phyloP scores from a whole-genome alignment of 352 stramenopile species.

The Pythium coloratum region DNA sequence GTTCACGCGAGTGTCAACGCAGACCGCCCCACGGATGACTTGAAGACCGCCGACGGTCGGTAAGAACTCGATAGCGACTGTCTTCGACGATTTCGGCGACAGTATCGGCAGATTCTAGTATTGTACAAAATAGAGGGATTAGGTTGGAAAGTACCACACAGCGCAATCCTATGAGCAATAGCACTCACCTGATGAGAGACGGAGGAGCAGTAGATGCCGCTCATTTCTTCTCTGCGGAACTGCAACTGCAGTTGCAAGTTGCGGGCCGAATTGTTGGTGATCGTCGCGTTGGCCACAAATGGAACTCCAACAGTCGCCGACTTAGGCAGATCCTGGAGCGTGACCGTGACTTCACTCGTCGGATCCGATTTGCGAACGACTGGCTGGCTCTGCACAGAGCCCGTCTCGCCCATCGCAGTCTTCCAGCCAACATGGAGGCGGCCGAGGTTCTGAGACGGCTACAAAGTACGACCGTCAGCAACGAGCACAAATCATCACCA shows the following conservation, averaged over 20 bases:
- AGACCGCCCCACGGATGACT: constrained; percentile 53
- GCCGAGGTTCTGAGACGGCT: constrained; percentile 66
- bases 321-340: constrained; percentile 45
- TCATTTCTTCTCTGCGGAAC: constrained; percentile 70
- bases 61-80: constrained; percentile 63
- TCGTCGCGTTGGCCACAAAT: constrained; percentile 49
- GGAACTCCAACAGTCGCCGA: constrained; percentile 49
- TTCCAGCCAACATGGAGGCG: constrained; percentile 84
- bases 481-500: background rate
- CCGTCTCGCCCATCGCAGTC: constrained; percentile 75
- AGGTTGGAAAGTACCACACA: background rate
- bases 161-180: background rate
- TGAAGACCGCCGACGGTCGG: constrained; percentile 69
- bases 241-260: constrained; percentile 72
- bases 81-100: constrained; percentile 42
- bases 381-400: constrained; percentile 77
- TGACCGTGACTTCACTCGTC: constrained; percentile 45
- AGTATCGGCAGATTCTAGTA: constrained; percentile 63
- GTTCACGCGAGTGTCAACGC: constrained; percentile 64
- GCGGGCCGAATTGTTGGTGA: constrained; percentile 72
- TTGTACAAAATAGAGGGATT: background rate
- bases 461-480: background rate
- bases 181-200: constrained; percentile 67
- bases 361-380: constrained; percentile 61
- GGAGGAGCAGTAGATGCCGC: constrained; percentile 68